Evolutionary conservation across 2,329 filamentous ascomycete species (phyloP), one percentile per base, ranked within the genome.

Genomic region (Xenoacremonium recifei): DNA sequence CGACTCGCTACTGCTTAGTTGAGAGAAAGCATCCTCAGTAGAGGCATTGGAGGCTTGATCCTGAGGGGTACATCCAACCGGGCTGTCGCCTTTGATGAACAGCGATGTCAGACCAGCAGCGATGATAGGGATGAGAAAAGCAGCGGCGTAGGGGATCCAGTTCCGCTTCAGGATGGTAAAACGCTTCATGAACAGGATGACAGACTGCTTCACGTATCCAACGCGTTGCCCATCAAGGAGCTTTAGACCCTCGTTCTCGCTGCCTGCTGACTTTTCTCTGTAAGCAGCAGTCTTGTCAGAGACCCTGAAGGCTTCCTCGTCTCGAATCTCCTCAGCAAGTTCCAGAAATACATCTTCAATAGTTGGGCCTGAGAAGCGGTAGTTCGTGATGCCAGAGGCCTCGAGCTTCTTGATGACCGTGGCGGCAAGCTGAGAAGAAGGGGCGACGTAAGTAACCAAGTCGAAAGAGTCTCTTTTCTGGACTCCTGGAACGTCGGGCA

Each of bases 261-360:
- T 57, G 18, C 51, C 54, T 4, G 50, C 47, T 25, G 20, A 37
- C 37, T 47, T 59, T 40, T 62, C 63, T 3, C 48, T 49, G 7
- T 52, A 54, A 2, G 42, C 35, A 3, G 46, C 25, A 12, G 21
- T 38, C 35, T 53, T 58, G 9, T 58, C 57, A n/a, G 42, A 37
- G 3, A 40, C 47, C 3, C 50, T 51, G 40, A 63, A 60, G 10
- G 58, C 54, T 35, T 63, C 65, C 50, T 85, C 79, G 5, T 74
- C 75, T 42, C 73, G 76, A 45, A 89, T 77, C 61, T 96, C 90
- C 57, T 92, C 87, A 0, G 90, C 89, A 29, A 96, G 75, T 50
- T 88, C 84, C 18, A 96, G 69, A 64, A 96, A 96, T 0, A 96
- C 90, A 53, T 96, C 90, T 61, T 96, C 92, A 30, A 96, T 90